A percentile compares a stretch with the other conserved stretches of the same genome.
phyloP scores from a whole-genome alignment of 257 asterid species.

The Capsicum pubescens region DNA sequence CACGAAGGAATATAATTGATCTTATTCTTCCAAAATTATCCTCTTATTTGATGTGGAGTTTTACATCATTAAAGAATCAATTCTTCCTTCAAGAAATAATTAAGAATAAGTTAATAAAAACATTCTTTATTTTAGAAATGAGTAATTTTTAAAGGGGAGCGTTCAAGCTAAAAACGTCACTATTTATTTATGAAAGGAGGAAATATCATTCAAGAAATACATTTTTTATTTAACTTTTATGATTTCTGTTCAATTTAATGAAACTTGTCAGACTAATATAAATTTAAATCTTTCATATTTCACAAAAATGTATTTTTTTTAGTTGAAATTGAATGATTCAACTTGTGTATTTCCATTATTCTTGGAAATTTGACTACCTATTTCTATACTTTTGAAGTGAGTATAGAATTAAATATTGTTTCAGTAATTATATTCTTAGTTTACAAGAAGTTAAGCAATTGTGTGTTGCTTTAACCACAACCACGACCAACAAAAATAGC shows the following conservation, averaged over 20 bases:
- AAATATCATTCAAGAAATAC: background rate
- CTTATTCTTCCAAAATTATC: too few species aligned
- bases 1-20: too few species aligned
- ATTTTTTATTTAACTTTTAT: background rate
- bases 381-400: background rate
- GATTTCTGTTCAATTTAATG: background rate
- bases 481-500: background rate
- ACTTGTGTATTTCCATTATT: background rate
- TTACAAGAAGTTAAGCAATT: background rate
- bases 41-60: too few species aligned
- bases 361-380: background rate
- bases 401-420: background rate
- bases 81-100: too few species aligned
- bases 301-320: background rate
- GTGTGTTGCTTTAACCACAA: background rate
- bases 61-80: too few species aligned
- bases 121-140: too few species aligned
- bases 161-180: too few species aligned
- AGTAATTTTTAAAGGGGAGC: too few species aligned
- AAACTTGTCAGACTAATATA: background rate
- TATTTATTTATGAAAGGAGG: too few species aligned
- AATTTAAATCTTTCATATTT: background rate
- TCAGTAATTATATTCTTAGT: background rate
- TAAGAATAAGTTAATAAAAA: too few species aligned
- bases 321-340: constrained; percentile 10